These are phyloP conservation scores for Pythium oligandrum DNA, from an alignment of 352 stramenopile genomes.

Conservation along the genomic window DNA sequence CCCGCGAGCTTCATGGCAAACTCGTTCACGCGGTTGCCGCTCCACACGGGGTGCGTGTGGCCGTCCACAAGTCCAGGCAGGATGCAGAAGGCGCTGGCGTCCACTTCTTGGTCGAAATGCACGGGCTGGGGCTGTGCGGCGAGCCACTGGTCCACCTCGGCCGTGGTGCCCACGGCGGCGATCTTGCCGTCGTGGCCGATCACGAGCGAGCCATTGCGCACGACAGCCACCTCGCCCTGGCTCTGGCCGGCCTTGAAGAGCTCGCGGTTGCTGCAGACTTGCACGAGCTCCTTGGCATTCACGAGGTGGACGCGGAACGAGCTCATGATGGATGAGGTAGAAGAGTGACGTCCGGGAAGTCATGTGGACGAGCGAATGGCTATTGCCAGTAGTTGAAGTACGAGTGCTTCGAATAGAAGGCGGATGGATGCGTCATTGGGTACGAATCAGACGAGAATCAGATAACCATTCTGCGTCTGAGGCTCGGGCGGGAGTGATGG, in stretches of 20 bases:
- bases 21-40: conserved; percentile 79
- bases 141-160: conserved; percentile 55
- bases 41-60: conserved; percentile 84
- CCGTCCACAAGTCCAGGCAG: conserved; percentile 77
- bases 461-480: not conserved
- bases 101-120: conserved; percentile 66
- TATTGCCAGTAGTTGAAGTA: conserved; percentile 19
- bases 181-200: conserved; percentile 50
- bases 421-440: not conserved
- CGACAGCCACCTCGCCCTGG: conserved; percentile 58
- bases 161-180: conserved; percentile 51
- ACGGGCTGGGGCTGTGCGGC: conserved; percentile 46
- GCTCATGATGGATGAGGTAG: conserved; percentile 32
- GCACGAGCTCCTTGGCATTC: conserved; percentile 65
- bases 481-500: too few species aligned
- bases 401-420: conserved; percentile 4
- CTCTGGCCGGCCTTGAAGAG: conserved; percentile 56
- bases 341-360: too few species aligned
- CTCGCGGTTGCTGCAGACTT: conserved; percentile 62
- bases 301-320: conserved; percentile 63
- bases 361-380: not conserved
- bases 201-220: conserved; percentile 56
- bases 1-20: conserved; percentile 86
- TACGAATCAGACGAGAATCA: conserved; percentile 6
- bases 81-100: conserved; percentile 62